phyloP scores from a whole-genome alignment of 2,329 filamentous ascomycete genomes.

The Aspergillus glaucus region DNA sequence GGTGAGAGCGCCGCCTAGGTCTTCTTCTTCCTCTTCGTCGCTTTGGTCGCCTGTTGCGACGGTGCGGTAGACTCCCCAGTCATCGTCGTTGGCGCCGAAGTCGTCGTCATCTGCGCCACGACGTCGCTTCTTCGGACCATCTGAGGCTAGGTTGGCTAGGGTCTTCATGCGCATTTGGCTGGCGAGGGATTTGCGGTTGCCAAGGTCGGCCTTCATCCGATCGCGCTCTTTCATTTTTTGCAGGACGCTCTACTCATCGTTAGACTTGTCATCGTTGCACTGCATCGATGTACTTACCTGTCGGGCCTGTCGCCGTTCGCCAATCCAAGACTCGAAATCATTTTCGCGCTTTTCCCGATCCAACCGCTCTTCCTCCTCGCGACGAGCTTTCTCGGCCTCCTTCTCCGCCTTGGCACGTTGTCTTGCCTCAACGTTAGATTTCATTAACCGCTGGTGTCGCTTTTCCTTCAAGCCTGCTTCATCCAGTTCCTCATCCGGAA shows the following conservation, averaged over 20 bases:
- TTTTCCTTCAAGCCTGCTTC: slow-evolving; percentile 89
- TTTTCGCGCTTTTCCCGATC: slow-evolving; percentile 80
- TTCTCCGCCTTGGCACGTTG: slow-evolving; percentile 95
- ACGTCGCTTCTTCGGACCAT: slow-evolving; percentile 76
- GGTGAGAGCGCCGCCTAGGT: slow-evolving; percentile 67
- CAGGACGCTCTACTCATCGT: slow-evolving; percentile 53
- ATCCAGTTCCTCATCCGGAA: slow-evolving; percentile 87
- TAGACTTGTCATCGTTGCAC: slow-evolving; percentile 5
- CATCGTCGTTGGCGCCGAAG: slow-evolving; percentile 93
- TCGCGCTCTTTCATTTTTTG: slow-evolving; percentile 90
- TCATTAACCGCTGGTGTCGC: slow-evolving; percentile 83
- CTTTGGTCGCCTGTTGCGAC: slow-evolving; percentile 75
- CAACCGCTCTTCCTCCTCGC: slow-evolving; percentile 73
- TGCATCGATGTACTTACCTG: slow-evolving; percentile 30
- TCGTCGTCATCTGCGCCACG: slow-evolving; percentile 89
- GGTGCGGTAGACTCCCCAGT: slow-evolving; percentile 94
- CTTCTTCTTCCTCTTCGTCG: slow-evolving; percentile 89
- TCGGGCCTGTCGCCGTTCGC: slow-evolving; percentile 69
- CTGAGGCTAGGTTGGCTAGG: slow-evolving; percentile 89
- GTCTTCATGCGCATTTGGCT: slow-evolving; percentile 98
- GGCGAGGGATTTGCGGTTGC: slow-evolving; percentile 92
- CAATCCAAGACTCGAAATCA: slow-evolving; percentile 79
- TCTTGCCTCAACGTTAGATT: slow-evolving; percentile 88
- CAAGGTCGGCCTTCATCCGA: slow-evolving; percentile 84
- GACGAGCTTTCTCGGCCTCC: slow-evolving; percentile 78